Conservation (phyloP, 495 filamentous ascomycete species). For the Neurospora sp. region DNA sequence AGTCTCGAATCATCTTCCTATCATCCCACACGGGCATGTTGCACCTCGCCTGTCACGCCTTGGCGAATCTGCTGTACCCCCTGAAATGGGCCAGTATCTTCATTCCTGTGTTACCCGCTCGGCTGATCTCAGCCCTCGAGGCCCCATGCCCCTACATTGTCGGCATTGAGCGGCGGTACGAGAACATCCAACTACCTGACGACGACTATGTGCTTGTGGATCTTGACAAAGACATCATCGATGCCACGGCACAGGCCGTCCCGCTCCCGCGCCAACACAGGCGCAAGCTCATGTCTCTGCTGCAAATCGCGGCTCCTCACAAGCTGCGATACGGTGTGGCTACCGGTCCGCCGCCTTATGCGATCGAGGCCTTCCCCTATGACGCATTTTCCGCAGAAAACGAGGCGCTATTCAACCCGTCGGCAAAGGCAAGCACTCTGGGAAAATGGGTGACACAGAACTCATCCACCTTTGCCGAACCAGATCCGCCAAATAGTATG, state of each 20-base stretch:
- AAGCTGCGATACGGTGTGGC: constrained; percentile 79
- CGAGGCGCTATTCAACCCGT: constrained; percentile 61
- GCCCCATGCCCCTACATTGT: constrained; percentile 96
- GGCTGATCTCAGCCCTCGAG: constrained; percentile 80
- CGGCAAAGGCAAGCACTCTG: constrained; percentile 57
- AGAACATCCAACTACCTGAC: constrained; percentile 83
- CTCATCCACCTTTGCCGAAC: constrained; percentile 73
- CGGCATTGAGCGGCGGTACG: constrained; percentile 88
- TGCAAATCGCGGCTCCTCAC: constrained; percentile 86
- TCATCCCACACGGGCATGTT: constrained; percentile 96
- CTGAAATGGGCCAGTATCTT: constrained; percentile 87
- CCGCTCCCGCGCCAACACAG: constrained; percentile 81
- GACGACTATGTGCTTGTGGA: constrained; percentile 95
- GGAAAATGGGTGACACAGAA: constrained; percentile 80
- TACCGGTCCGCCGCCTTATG: constrained; percentile 84
- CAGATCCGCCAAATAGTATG: constrained; percentile 40
- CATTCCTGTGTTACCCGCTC: constrained; percentile 82
- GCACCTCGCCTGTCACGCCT: constrained; percentile 75
- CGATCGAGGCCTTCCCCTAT: constrained; percentile 81
- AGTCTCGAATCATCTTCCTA: constrained; percentile 90
- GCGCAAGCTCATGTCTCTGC: constrained; percentile 74
- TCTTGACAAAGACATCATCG: constrained; percentile 80
- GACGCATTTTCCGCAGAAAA: constrained; percentile 86
- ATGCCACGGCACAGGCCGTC: constrained; percentile 62
- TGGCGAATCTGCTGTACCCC: constrained; percentile 80